Base-by-base conservation (phyloP, 352 stramenopile genomes). In the Pythium phragmiticola region DNA sequence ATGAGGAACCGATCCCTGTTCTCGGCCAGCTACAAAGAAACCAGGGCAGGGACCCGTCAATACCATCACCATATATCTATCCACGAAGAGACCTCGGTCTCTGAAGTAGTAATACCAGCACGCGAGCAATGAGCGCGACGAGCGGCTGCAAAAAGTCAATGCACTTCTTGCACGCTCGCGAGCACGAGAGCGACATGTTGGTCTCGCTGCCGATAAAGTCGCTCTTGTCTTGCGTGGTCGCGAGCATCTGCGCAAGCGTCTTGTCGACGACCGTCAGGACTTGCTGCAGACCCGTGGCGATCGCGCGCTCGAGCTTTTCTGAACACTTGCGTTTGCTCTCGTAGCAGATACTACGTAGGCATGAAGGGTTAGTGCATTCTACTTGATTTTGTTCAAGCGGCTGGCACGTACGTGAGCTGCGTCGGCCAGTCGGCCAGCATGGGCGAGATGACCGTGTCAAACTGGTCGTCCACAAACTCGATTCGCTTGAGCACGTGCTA, bases 191-290 rank as follows among this genome's bases (percentile, higher is more conserved):
- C 45, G 79, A 91, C 73, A 89, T 82, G 68, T 85, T 90, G 12
- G 74, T 66, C 68, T 90, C 76, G 28, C 80, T 87, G 17, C 80
- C 82, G 17, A 92, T 76, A 49, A 94, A 94, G 50, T 94, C 85
- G 28, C 26, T 68, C 63, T 94, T 94, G 43, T 87, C 80, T 52
- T 92, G 85, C 30, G 77, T 76, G 7, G 71, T 66, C 19, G 69
- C 62, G 4, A 94, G 66, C 37, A 89, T 79, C 26, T 76, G 56
- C 6, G 61, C 56, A 28, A 91, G 52, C 16, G 72, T 56, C 57
- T 91, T 94, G 39, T 88, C 80, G 17, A 88, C 78, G n/a, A 90
- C 83, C 16, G 57, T 39, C 47, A 92, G 70, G 14, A 85, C 75
- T 43, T 80, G 77, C 34, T 86, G 72, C 3, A 94, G 63, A 9